A percentile compares a stretch with the other conserved stretches of the same genome.
Evolutionary conservation across 208 protist genomes (phyloP).

Genomic region (Leishmania lainsoni): DNA sequence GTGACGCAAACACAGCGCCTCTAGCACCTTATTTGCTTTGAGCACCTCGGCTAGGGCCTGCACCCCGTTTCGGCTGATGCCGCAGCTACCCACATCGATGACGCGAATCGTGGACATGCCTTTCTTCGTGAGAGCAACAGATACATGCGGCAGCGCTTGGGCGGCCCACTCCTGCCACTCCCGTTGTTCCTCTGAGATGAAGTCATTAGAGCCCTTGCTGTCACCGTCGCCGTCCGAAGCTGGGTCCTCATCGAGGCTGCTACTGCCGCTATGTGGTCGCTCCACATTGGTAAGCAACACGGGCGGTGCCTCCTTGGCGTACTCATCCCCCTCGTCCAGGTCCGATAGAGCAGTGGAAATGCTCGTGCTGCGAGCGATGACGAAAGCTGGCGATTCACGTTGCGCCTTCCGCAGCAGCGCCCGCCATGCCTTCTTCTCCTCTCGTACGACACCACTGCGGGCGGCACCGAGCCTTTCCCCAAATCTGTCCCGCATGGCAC

Average conservation of each 20-base stretch:
- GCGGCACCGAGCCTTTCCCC: conserved; percentile 27
- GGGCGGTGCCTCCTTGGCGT: conserved; percentile 35
- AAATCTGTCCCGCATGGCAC: conserved; percentile 28
- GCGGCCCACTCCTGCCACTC: conserved; percentile 22
- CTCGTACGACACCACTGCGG: conserved; percentile 17
- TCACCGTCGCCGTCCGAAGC: conserved; percentile 17
- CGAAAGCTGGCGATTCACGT: background rate
- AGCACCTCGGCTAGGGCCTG: conserved; percentile 53
- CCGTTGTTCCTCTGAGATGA: conserved; percentile 31
- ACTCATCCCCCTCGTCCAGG: conserved; percentile 42
- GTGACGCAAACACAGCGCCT: conserved; percentile 67
- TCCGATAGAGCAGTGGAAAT: conserved; percentile 8
- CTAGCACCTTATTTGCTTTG: conserved; percentile 53
- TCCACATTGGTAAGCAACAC: conserved; percentile 45
- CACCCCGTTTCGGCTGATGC: conserved; percentile 58
- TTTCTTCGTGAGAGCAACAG: conserved; percentile 38
- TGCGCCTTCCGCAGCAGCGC: conserved; percentile 24
- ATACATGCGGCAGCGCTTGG: conserved; percentile 16
- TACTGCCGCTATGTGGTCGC: background rate
- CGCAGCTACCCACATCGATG: conserved; percentile 76
- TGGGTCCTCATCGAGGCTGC: conserved; percentile 3
- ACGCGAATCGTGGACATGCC: conserved; percentile 61
- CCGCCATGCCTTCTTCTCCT: conserved; percentile 37
- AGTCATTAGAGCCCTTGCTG: conserved; percentile 16
- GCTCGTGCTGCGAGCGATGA: background rate